Conservation (phyloP, 176 grass and related monocot species). For the Urochloa ruziziensis region DNA sequence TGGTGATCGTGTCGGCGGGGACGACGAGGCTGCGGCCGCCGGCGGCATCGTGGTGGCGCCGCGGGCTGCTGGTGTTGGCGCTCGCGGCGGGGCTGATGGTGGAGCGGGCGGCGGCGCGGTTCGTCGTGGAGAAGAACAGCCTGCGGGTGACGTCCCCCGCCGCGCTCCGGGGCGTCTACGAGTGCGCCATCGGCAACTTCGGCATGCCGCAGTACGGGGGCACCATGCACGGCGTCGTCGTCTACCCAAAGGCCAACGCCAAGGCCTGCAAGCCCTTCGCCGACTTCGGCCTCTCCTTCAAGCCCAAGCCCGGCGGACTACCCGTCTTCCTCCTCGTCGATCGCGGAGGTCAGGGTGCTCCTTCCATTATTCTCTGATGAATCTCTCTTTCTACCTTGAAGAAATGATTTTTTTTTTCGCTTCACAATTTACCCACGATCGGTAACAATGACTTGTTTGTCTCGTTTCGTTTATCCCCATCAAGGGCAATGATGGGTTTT, state of each 20-base stretch:
- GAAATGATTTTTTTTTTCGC: neutral
- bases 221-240: constrained; percentile 74
- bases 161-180: constrained; percentile 60
- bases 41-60: neutral
- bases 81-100: neutral
- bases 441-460: neutral
- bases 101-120: constrained; percentile 41
- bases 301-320: constrained; percentile 53
- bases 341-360: constrained; percentile 53
- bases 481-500: no score
- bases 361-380: neutral
- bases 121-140: constrained; percentile 94
- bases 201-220: constrained; percentile 87
- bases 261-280: constrained; percentile 62
- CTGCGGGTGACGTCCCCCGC: constrained; percentile 73
- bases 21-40: neutral
- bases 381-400: neutral
- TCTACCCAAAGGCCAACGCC: constrained; percentile 72
- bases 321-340: constrained; percentile 83
- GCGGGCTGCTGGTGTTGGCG: neutral
- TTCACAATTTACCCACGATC: neutral
- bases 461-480: neutral
- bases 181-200: constrained; percentile 93
- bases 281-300: constrained; percentile 64
- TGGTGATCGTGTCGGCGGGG: neutral